These are phyloP conservation scores for Somion occarium DNA, from an alignment of 1,284 basidiomycete genomes.

Conservation along the genomic window DNA sequence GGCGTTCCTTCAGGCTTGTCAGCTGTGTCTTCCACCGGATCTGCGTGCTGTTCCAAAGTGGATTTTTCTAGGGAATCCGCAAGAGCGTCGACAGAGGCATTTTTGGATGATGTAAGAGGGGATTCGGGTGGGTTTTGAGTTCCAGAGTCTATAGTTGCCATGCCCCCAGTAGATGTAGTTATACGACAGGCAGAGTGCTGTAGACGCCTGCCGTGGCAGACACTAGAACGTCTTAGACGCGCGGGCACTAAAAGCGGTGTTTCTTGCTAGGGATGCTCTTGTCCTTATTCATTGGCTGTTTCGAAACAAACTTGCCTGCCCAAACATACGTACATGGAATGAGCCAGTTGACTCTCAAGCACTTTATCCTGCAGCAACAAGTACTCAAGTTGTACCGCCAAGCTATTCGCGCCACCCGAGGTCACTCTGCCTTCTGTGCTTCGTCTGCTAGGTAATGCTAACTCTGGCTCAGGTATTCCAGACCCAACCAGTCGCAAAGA, in stretches of 20 bases:
- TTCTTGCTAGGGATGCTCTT: too few relatives aligned
- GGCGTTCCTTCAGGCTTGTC: conserved; percentile 24
- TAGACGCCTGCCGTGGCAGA: conserved; percentile 14
- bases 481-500: conserved; percentile 56
- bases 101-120: conserved; percentile 12
- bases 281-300: too few relatives aligned
- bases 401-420: conserved; percentile 61
- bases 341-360: conserved; percentile 46
- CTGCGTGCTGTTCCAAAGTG: conserved; percentile 28
- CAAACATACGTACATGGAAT: conserved; percentile 10
- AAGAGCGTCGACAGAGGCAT: conserved; percentile 24
- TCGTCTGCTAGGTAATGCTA: conserved; percentile 3
- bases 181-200: conserved; percentile 13
- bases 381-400: conserved; percentile 59
- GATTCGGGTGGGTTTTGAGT: conserved; percentile 12
- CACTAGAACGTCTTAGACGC: background rate
- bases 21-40: conserved; percentile 23
- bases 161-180: conserved; percentile 12
- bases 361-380: conserved; percentile 66
- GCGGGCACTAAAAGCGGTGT: background rate
- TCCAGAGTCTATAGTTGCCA: conserved; percentile 21
- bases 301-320: too few relatives aligned
- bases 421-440: conserved; percentile 30
- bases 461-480: conserved; percentile 47
- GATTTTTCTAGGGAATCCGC: conserved; percentile 33